These are phyloP conservation scores for Emiliania huxleyi DNA, from an alignment of 78 protist genomes.

Conservation along the genomic window DNA sequence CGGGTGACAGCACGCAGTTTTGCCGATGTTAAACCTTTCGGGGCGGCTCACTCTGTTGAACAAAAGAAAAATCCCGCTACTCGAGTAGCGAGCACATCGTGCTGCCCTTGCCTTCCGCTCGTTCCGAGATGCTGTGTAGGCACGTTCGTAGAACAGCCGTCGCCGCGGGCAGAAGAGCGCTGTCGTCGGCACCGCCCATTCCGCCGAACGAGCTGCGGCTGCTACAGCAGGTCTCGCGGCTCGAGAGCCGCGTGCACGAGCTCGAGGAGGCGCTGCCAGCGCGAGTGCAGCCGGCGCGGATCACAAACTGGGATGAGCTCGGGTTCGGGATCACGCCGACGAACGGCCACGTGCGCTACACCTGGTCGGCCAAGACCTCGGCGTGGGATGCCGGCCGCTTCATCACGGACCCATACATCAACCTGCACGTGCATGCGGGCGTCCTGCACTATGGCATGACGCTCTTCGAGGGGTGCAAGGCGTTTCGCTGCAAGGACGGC, in stretches of 20 bases:
- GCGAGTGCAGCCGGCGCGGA: neutral
- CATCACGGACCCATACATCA: neutral
- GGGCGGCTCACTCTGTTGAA: too few species aligned
- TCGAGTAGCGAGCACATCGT: too few species aligned
- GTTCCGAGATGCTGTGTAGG: too few species aligned
- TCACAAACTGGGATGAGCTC: neutral
- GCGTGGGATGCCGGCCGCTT: neutral
- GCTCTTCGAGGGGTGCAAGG: slow-evolving; percentile 35
- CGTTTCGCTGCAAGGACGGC: neutral
- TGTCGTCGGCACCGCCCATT: neutral
- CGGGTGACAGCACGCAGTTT: too few species aligned
- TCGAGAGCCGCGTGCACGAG: neutral
- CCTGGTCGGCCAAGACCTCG: neutral
- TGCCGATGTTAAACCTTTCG: too few species aligned
- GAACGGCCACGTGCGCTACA: neutral
- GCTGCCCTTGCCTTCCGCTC: too few species aligned
- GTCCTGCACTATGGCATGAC: slow-evolving; percentile 9
- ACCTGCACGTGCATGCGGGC: neutral
- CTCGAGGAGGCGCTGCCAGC: neutral
- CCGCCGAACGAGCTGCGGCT: neutral
- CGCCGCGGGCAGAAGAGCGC: too few species aligned
- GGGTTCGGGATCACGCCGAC: slow-evolving; percentile 7
- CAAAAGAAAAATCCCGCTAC: too few species aligned
- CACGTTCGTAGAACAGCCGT: too few species aligned
- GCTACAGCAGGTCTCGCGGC: neutral